Base-by-base conservation (phyloP, 768 basidiomycete genomes). In the Russula brevipes region DNA sequence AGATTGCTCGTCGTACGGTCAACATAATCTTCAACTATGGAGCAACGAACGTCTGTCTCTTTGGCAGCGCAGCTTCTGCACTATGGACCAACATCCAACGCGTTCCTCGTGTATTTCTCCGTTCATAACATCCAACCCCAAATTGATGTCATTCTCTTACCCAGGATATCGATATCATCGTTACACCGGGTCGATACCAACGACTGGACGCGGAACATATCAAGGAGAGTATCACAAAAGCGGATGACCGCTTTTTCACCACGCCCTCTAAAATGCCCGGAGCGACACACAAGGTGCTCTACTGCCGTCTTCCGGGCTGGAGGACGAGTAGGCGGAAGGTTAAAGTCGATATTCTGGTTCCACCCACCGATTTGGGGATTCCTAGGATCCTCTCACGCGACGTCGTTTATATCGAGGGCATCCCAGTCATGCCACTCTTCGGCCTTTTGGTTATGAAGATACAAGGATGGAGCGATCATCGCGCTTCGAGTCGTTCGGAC, bases 341-440 rank as follows among this genome's bases (percentile, higher is more conserved):
- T 30, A 59, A 59, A 14, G 52, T 59, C 5, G 63, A 64, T 16
- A 60, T 64, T 19, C 52, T 64, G 1, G 38, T 60, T 30, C 45
- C 63, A 2, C 30, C 16, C 16, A 49, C 36, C 31, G 19, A 4
- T 9, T 53, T 60, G 8, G 16, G 50, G 41, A 30, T 64, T 17
- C 63, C 63, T 12, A 24, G 12, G 24, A 19, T 64, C 39, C 12
- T 39, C 33, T 44, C 55, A 16, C 10, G n/a, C 44, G 38, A 30
- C 16, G 16, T 35, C 30, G 1, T 19, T 17, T 4, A 39, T 9
- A 31, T 59, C 38, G 12, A 42, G 1, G 38, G 16, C 24, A 54
- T 64, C 10, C 46, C 45, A 5, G 52, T 64, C 19, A 59, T 59
- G 45, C 57, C 57, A 3, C 35, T 64, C 35, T 64, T 59, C 10